These are phyloP conservation scores for Aegilops bicornis DNA, from an alignment of 176 grass and related monocot species.

Conservation along the genomic window DNA sequence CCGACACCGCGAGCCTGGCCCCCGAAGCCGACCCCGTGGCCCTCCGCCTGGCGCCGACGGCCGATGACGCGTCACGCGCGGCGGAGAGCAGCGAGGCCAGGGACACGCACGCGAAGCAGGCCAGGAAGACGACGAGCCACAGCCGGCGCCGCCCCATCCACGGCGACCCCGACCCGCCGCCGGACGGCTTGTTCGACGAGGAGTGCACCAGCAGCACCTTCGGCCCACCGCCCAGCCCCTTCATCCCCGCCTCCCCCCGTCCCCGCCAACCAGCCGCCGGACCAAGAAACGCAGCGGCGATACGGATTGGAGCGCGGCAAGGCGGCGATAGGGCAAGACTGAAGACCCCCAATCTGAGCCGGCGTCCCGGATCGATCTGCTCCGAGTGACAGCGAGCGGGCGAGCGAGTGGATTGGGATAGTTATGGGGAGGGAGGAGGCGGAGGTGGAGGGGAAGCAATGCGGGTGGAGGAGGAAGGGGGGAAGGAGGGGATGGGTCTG, in stretches of 20 bases:
- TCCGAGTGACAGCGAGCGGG: neutral
- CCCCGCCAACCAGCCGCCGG: neutral
- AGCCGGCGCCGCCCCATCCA: slow-evolving; percentile 46
- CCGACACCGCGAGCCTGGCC: neutral
- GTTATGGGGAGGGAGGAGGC: neutral
- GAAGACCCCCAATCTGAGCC: neutral
- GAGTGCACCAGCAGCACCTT: slow-evolving; percentile 47
- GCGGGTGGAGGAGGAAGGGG: neutral
- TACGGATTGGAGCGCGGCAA: neutral
- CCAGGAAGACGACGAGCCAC: slow-evolving; percentile 56
- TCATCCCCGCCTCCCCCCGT: neutral
- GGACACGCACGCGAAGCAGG: slow-evolving; percentile 66
- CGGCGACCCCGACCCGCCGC: slow-evolving; percentile 35
- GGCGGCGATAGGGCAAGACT: neutral
- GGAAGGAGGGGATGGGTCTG: slow-evolving; percentile 29
- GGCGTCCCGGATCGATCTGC: neutral
- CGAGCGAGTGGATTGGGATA: neutral
- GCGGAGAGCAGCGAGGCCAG: slow-evolving; percentile 62
- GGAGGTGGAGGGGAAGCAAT: slow-evolving; percentile 14
- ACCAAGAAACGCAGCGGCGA: neutral
- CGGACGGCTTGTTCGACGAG: slow-evolving; percentile 37
- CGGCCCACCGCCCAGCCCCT: slow-evolving; percentile 38
- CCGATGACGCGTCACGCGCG: neutral
- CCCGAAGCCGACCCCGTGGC: neutral
- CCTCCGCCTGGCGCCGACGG: slow-evolving; percentile 7